These are phyloP conservation scores for Echinochloa phyllopogon DNA, from an alignment of 176 grass and related monocot genomes.

Conservation along the genomic window DNA sequence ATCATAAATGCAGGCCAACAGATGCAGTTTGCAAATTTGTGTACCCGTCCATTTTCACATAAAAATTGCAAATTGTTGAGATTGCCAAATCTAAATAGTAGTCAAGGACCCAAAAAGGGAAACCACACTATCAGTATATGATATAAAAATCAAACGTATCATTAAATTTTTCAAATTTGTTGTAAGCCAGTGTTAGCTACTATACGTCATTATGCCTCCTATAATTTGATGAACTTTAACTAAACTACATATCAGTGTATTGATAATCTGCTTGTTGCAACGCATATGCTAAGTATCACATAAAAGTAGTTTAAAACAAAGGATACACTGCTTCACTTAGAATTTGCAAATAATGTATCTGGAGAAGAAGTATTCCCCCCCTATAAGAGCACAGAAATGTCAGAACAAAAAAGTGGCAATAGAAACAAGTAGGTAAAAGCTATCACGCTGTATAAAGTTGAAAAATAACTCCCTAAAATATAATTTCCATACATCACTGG, in stretches of 20 bases:
- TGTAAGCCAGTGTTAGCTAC: slow-evolving; percentile 26
- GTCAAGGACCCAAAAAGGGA: slow-evolving; percentile 57
- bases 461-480: slow-evolving; percentile 8
- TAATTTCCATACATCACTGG: neutral
- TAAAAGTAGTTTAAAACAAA: slow-evolving; percentile 40
- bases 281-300: slow-evolving; percentile 5
- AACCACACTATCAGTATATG: slow-evolving; percentile 4
- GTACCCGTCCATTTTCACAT: slow-evolving; percentile 80
- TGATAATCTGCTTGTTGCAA: slow-evolving; percentile 38
- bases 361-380: slow-evolving; percentile 73
- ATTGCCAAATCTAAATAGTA: slow-evolving; percentile 72
- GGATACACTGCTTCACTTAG: slow-evolving; percentile 91
- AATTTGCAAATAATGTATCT: slow-evolving; percentile 83
- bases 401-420: slow-evolving; percentile 27
- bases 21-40: slow-evolving; percentile 89
- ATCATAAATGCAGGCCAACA: slow-evolving; percentile 91
- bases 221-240: slow-evolving; percentile 18
- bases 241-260: slow-evolving; percentile 29
- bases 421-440: neutral
- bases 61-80: slow-evolving; percentile 77
- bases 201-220: neutral
- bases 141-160: slow-evolving; percentile 20
- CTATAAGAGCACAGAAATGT: slow-evolving; percentile 61
- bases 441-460: slow-evolving; percentile 5
- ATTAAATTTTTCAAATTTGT: slow-evolving; percentile 21